phyloP scores from a whole-genome alignment of 306 rosid genomes.

The Acacia melanoxylon region DNA sequence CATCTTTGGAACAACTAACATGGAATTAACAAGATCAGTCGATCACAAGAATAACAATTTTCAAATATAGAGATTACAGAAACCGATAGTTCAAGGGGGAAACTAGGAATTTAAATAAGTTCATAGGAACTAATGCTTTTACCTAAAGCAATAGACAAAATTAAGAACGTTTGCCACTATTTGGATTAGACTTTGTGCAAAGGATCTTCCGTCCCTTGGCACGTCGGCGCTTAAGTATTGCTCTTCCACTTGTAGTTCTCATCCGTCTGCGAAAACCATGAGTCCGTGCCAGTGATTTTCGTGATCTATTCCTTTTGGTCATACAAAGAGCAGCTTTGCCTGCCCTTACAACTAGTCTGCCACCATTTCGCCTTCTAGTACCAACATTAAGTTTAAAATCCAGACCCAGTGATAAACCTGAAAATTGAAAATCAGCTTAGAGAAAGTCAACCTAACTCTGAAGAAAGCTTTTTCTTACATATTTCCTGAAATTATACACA shows the following conservation, averaged over 20 bases:
- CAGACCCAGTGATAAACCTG: constrained; percentile 67
- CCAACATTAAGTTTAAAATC: constrained; percentile 47
- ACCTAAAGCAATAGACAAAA: constrained; percentile 24
- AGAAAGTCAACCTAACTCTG: constrained; percentile 16
- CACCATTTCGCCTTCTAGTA: constrained; percentile 46
- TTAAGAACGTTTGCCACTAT: constrained; percentile 64
- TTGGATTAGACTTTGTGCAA: constrained; percentile 83
- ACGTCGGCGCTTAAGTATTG: constrained; percentile 73
- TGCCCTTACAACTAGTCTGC: constrained; percentile 75
- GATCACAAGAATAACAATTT: neutral
- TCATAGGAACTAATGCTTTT: constrained; percentile 17
- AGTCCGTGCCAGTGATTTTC: constrained; percentile 85
- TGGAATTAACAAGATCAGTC: constrained; percentile 22
- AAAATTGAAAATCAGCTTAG: constrained; percentile 19
- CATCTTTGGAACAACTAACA: neutral
- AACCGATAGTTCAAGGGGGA: neutral
- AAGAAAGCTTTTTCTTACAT: neutral
- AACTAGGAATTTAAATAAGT: constrained; percentile 23
- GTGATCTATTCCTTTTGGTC: constrained; percentile 87
- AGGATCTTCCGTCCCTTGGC: constrained; percentile 92
- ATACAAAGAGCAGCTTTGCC: constrained; percentile 79
- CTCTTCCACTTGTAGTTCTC: constrained; percentile 88
- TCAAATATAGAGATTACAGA: constrained; percentile 25
- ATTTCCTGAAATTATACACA: neutral
- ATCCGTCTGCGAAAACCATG: constrained; percentile 87